Evolutionary conservation across 2,329 filamentous ascomycete species (phyloP), one percentile per base, ranked within the genome.

Genomic region (Canariomyces notabilis): DNA sequence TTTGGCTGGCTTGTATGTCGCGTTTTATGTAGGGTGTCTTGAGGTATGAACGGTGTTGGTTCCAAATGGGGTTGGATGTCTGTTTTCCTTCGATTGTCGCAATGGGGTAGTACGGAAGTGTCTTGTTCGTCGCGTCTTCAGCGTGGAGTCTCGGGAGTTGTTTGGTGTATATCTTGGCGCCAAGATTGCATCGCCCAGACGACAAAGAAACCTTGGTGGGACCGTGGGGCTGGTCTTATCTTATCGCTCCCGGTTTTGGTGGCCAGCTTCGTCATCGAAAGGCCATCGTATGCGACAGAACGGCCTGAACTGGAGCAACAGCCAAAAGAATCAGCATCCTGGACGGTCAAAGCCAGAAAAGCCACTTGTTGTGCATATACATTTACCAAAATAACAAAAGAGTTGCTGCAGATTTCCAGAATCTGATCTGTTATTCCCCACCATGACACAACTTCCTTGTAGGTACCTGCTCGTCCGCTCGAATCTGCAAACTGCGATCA

Each of bases 1-100:
- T 54, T 70, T 89, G 71, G 51, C 14, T 29, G 9, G 9, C 26
- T 29, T 29, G 9, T 29, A 5, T 29, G n/a, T 5, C 8, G 14
- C 14, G 3, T 29, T 56, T 23, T 32, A 11, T 23, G 23, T 37
- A 43, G n/a, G 8, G 21, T 29, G 14, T 38, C 36, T 48, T 9
- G 6, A 6, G 6, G 5, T 16, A 9, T 8, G 7, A 5, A 11
- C 26, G 4, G 26, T 29, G 9, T 8, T 12, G 26, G 26, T 26
- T 26, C 9, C 9, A 12, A 29, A 29, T 29, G 26, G 8, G 26
- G 26, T 29, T 29, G 8, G 9, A 3, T 11, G 9, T 26, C 6
- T 6, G 22, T 26, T 29, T 29, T 9, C 8, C n/a, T n/a, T n/a
- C n/a, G n/a, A n/a, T n/a, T n/a, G n/a, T n/a, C n/a, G n/a, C n/a